phyloP scores from a whole-genome alignment of 225 moss, liverwort and hornwort species.

The Neckera pumila region DNA sequence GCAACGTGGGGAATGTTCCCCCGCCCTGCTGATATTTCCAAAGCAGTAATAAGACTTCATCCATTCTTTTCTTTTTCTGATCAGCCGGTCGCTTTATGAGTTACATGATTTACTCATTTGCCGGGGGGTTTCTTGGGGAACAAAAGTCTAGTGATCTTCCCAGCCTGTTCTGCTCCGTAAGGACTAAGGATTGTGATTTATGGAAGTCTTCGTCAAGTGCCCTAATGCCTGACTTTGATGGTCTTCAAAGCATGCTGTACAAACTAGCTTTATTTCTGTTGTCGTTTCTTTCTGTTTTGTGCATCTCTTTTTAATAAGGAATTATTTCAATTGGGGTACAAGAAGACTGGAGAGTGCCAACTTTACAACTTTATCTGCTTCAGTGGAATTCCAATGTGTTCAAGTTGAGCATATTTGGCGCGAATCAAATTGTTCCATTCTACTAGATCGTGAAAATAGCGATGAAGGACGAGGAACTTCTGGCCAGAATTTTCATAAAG shows the following conservation, averaged over 20 bases:
- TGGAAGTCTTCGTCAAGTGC: neutral
- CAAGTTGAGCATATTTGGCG: neutral
- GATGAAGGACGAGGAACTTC: neutral
- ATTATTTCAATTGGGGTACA: neutral
- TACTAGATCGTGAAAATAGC: neutral
- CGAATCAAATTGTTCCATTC: neutral
- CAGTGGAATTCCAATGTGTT: neutral
- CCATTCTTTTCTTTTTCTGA: neutral
- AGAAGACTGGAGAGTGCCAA: neutral
- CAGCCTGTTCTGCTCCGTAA: neutral
- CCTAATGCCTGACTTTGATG: neutral
- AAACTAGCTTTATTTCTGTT: neutral
- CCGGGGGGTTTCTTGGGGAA: neutral
- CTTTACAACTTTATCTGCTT: neutral
- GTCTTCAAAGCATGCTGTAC: neutral
- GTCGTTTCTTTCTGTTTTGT: neutral
- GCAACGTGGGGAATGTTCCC: constrained; percentile 93
- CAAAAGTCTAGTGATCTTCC: neutral
- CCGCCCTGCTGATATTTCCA: constrained; percentile 88
- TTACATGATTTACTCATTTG: neutral
- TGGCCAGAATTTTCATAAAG: neutral
- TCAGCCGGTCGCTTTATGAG: neutral
- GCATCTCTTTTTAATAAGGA: neutral
- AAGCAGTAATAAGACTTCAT: constrained; percentile 37
- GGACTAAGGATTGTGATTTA: neutral